phyloP scores from a whole-genome alignment of 768 basidiomycete species.

The Hypholoma fasciculare region DNA sequence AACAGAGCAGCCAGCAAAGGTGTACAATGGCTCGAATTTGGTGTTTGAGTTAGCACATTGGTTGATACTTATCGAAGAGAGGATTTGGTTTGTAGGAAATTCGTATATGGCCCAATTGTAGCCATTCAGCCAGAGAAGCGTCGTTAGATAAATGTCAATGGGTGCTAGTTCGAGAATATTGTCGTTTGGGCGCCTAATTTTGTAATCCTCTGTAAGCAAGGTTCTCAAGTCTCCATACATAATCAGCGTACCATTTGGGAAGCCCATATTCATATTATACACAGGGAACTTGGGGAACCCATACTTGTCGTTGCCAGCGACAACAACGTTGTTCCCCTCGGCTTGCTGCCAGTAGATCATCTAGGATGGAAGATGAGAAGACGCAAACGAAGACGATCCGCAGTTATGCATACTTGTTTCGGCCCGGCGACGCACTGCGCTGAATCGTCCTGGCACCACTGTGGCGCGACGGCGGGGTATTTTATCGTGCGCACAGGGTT shows the following conservation, averaged over 20 bases:
- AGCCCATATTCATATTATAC: conserved; percentile 30
- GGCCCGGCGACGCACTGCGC: conserved; percentile 30
- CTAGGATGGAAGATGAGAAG: conserved; percentile 1
- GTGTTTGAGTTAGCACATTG: no score
- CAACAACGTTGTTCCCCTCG: conserved; percentile 36
- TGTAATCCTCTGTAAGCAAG: not conserved
- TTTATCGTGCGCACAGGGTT: conserved; percentile 19
- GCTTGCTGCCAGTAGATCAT: conserved; percentile 39
- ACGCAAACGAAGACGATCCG: not conserved
- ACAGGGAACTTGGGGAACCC: conserved; percentile 35
- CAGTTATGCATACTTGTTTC: conserved; percentile 26
- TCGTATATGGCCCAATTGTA: no score
- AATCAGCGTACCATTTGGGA: conserved; percentile 20
- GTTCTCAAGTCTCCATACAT: not conserved
- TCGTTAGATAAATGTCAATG: not conserved
- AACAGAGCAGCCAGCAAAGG: no score
- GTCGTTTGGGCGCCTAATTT: not conserved
- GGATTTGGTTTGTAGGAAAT: no score
- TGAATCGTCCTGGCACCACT: conserved; percentile 35
- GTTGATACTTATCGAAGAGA: no score
- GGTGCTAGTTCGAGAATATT: not conserved
- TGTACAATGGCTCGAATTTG: no score
- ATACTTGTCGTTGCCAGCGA: conserved; percentile 37
- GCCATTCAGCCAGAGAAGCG: not conserved
- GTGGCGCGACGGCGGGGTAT: conserved; percentile 27